Percentiles rank a stretch among this genome's conserved stretches.
phyloP scores from a whole-genome alignment of 371 early-diverging fungal species.

The Mortierella sp. region DNA sequence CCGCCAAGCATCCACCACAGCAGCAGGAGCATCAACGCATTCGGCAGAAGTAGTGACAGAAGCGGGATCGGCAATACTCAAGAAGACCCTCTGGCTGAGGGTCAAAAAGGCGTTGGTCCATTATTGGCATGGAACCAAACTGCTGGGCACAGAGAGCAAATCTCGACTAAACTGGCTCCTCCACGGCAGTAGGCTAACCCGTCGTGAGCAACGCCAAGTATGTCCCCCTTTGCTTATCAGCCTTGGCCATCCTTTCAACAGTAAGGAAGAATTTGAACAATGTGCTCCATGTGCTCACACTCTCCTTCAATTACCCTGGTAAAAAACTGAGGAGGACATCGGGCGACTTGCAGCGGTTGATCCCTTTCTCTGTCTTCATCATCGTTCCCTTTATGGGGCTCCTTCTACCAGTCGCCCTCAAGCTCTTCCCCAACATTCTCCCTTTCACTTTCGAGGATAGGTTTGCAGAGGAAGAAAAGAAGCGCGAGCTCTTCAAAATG shows the following conservation, averaged over 20 bases:
- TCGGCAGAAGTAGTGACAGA: background rate
- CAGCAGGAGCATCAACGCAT: background rate
- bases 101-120: slow-evolving; percentile 92
- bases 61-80: slow-evolving; percentile 52
- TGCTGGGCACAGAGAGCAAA: slow-evolving; percentile 88
- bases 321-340: slow-evolving; percentile 87
- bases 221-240: background rate
- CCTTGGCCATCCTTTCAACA: background rate
- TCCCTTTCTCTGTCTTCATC: slow-evolving; percentile 94
- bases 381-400: slow-evolving; percentile 97
- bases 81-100: slow-evolving; percentile 78
- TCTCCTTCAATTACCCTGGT: background rate
- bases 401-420: slow-evolving; percentile 90
- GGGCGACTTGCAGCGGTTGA: slow-evolving; percentile 88
- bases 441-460: slow-evolving; percentile 97
- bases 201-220: slow-evolving; percentile 92
- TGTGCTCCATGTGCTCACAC: background rate
- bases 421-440: slow-evolving; percentile 97
- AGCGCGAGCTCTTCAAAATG: slow-evolving; percentile 87
- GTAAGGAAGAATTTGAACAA: background rate
- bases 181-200: slow-evolving; percentile 81
- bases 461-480: slow-evolving; percentile 93
- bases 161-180: slow-evolving; percentile 87
- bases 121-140: slow-evolving; percentile 95
- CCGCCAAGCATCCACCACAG: background rate